phyloP scores from a whole-genome alignment of 83 land plant genomes.

The Picea engelmannii region DNA sequence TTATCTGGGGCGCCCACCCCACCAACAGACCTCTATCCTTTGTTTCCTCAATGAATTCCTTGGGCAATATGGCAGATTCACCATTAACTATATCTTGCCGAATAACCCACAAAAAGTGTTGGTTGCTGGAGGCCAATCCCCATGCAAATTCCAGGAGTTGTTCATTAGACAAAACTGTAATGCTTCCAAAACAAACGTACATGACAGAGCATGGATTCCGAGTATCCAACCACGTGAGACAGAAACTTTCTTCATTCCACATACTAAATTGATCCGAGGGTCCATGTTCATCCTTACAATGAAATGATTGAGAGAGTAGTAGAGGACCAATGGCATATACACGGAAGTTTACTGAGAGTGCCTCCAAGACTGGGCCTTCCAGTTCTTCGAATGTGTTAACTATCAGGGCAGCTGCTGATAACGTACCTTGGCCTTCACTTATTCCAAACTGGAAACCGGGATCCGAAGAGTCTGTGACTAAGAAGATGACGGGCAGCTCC shows the following conservation, averaged over 20 bases:
- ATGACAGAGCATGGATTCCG: constrained; percentile 17
- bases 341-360: constrained; percentile 15
- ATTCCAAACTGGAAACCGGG: constrained; percentile 15
- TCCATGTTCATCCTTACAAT: not conserved
- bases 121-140: constrained; percentile 25
- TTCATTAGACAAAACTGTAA: constrained; percentile 5
- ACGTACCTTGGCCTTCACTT: not conserved
- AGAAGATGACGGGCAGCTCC: constrained; percentile 23
- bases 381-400: constrained; percentile 43
- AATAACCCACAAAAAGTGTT: constrained; percentile 28
- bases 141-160: constrained; percentile 25
- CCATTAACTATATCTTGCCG: constrained; percentile 21
- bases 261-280: constrained; percentile 4
- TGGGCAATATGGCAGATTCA: not conserved
- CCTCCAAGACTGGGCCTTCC: constrained; percentile 25
- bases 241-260: constrained; percentile 28
- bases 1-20: constrained; percentile 19
- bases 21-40: constrained; percentile 9
- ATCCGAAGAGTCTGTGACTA: constrained; percentile 20
- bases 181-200: constrained; percentile 33
- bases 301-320: not conserved
- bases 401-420: constrained; percentile 16
- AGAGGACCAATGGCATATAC: constrained; percentile 35
- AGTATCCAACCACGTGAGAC: constrained; percentile 29
- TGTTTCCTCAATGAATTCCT: constrained; percentile 20